Conservation (phyloP, 2,329 filamentous ascomycete species). For the Escovopsis sp. region DNA sequence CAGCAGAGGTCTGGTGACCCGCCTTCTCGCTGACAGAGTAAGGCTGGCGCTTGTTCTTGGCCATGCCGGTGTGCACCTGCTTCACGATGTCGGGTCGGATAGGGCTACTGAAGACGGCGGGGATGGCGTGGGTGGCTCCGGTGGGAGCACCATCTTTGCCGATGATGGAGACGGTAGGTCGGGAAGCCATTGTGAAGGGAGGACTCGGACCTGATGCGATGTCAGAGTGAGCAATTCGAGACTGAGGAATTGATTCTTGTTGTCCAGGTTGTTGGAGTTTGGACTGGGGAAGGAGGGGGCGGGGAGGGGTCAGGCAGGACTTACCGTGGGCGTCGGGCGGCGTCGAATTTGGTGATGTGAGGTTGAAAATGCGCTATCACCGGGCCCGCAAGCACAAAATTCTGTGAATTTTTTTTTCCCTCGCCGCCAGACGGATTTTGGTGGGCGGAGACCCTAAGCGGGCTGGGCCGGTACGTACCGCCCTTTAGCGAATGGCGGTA, state of each 20-base stretch:
- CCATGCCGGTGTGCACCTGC: conserved; percentile 97
- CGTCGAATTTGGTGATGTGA: conserved; percentile 24
- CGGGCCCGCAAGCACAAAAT: conserved; percentile 21
- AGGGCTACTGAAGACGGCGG: conserved; percentile 90
- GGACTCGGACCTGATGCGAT: conserved; percentile 21
- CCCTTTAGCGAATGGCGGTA: conserved; percentile 11
- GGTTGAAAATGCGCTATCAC: conserved; percentile 13
- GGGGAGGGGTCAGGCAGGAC: too few species aligned
- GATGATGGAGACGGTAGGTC: conserved; percentile 96
- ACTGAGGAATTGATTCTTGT: background rate
- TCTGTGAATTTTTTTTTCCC: conserved; percentile 19
- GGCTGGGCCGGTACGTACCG: conserved; percentile 11
- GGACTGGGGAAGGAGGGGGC: too few species aligned
- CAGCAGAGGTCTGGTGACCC: conserved; percentile 98
- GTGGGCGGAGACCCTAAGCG: conserved; percentile 28
- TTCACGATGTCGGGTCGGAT: conserved; percentile 99
- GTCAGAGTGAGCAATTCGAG: conserved; percentile 2
- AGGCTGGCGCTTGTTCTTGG: conserved; percentile 99
- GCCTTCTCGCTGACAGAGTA: conserved; percentile 99
- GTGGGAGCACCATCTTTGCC: conserved; percentile 88
- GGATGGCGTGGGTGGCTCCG: conserved; percentile 80
- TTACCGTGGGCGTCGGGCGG: conserved; percentile 26
- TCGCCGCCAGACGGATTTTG: conserved; percentile 13
- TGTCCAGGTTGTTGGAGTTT: too few species aligned
- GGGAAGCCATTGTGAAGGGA: conserved; percentile 65